phyloP scores from a whole-genome alignment of 164 flowering plant species.

The Litsea cubeba region DNA sequence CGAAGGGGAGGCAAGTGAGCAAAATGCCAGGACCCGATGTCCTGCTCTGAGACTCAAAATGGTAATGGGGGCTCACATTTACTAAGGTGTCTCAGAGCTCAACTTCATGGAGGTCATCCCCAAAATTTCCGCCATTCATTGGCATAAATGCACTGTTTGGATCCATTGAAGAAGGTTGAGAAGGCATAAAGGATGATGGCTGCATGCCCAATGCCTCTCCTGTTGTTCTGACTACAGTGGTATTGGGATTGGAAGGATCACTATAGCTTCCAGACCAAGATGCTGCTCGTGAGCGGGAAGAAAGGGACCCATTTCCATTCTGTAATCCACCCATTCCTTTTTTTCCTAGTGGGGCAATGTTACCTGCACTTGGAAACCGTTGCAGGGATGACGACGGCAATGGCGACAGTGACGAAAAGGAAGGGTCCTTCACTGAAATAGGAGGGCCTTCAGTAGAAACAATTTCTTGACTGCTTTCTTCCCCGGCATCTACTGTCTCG shows the following conservation, averaged over 20 bases:
- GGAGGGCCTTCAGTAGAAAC: slow-evolving; percentile 29
- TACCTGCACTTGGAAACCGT: slow-evolving; percentile 67
- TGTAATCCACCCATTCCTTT: slow-evolving; percentile 15
- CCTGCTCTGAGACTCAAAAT: neutral
- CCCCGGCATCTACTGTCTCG: slow-evolving; percentile 26
- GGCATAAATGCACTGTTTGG: slow-evolving; percentile 13
- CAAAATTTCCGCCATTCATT: slow-evolving; percentile 28
- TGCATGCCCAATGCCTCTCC: slow-evolving; percentile 42
- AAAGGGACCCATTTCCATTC: slow-evolving; percentile 22
- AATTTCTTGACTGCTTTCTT: slow-evolving; percentile 30
- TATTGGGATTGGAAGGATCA: slow-evolving; percentile 20
- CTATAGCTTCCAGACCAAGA: slow-evolving; percentile 80
- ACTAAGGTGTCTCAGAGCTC: slow-evolving; percentile 40
- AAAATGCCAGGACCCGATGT: neutral
- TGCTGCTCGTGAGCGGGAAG: slow-evolving; percentile 55
- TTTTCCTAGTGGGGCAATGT: slow-evolving; percentile 25
- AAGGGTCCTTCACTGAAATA: slow-evolving; percentile 29
- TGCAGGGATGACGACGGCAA: slow-evolving; percentile 33
- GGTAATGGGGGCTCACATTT: neutral
- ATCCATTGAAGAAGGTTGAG: slow-evolving; percentile 18
- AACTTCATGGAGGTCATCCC: slow-evolving; percentile 79
- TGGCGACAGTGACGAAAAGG: slow-evolving; percentile 11
- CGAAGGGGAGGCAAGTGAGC: slow-evolving; percentile 7
- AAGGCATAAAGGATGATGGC: slow-evolving; percentile 36
- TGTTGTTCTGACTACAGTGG: slow-evolving; percentile 29